Percentiles rank a stretch among this genome's conserved stretches.
Evolutionary conservation across 768 basidiomycete species (phyloP).

Genomic region (Neoboletus subvelutipes): DNA sequence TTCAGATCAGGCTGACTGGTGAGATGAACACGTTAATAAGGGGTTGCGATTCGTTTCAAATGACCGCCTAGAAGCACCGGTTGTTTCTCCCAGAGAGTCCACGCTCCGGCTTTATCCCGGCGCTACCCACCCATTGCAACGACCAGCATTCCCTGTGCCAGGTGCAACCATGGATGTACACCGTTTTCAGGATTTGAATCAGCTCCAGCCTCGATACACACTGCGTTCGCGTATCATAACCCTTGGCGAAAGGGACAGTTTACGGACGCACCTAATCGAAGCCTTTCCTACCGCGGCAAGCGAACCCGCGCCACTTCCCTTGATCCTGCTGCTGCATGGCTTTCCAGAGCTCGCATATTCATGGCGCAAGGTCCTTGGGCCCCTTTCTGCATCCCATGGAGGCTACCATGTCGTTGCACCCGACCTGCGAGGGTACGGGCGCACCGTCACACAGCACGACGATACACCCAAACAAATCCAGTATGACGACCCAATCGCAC

Average conservation of each 20-base stretch:
- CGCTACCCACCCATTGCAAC: neutral
- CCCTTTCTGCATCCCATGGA: constrained; percentile 39
- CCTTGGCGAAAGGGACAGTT: constrained; percentile 46
- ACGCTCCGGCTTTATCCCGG: neutral
- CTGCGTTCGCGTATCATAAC: constrained; percentile 38
- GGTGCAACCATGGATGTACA: constrained; percentile 16
- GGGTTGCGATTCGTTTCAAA: neutral
- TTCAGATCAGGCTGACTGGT: neutral
- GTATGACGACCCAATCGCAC: constrained; percentile 50
- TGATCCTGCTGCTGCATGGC: constrained; percentile 61
- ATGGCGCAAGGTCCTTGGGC: constrained; percentile 58
- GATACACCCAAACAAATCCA: constrained; percentile 19
- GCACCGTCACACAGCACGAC: constrained; percentile 30
- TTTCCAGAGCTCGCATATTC: constrained; percentile 69
- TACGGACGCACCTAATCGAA: constrained; percentile 49
- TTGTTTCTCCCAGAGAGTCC: neutral
- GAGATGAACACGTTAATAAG: neutral
- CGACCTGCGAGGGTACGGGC: constrained; percentile 58
- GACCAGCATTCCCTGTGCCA: neutral
- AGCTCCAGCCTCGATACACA: constrained; percentile 32
- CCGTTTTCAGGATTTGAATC: constrained; percentile 5
- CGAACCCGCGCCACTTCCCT: constrained; percentile 33
- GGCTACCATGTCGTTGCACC: constrained; percentile 66
- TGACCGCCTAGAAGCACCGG: neutral
- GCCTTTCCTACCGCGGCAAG: constrained; percentile 33